Evolutionary conservation across 1,284 basidiomycete species (phyloP), one percentile per base, ranked within the genome.

Genomic region (Austroboletus niveus): DNA sequence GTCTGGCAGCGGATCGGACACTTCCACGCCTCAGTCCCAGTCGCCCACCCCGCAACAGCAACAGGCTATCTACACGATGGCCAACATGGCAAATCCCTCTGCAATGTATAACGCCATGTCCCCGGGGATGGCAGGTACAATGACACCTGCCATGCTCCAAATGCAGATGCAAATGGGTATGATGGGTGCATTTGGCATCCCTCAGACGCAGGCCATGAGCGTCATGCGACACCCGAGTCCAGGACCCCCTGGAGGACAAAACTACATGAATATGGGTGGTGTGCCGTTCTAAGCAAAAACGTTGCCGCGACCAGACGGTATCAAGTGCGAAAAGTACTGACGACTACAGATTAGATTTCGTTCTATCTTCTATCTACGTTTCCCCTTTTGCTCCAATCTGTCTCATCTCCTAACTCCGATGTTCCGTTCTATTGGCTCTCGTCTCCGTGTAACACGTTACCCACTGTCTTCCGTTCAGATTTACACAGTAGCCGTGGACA

Each of bases 161-260:
- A 79, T 86, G 75, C 81, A 82, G 57, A 81, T 88, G 81, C 82
- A 86, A 65, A 84, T 87, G 79, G 61, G 71, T 60, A 78, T 78
- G 75, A 72, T 74, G 62, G 57, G 43, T 38, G 11, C 56, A 31
- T 87, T 81, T 64, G 75, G 75, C 20, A 79, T 79, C 45, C 72
- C 75, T 32, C 75, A 81, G 58, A 74, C 78, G 22, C 84, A 85
- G 55, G 80, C 85, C n/a, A 86, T 89, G 63, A 88, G 85, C 59
- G 85, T 89, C 51, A 83, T 90, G 85, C 80, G 87, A 52, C 84
- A 89, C 65, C 79, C 86, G 8, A 89, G 85, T 62, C 87, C 87
- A 15, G 78, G 75, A 15, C 83, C 81, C 14, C 62, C 74, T 49
- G 65, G 67, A 24, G 73, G 72, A 48, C 82, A 84, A 65, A 78